Percentiles rank a stretch among this genome's conserved stretches.
Evolutionary conservation across 495 filamentous ascomycete species (phyloP).

Genomic region (Penicillium lagena): DNA sequence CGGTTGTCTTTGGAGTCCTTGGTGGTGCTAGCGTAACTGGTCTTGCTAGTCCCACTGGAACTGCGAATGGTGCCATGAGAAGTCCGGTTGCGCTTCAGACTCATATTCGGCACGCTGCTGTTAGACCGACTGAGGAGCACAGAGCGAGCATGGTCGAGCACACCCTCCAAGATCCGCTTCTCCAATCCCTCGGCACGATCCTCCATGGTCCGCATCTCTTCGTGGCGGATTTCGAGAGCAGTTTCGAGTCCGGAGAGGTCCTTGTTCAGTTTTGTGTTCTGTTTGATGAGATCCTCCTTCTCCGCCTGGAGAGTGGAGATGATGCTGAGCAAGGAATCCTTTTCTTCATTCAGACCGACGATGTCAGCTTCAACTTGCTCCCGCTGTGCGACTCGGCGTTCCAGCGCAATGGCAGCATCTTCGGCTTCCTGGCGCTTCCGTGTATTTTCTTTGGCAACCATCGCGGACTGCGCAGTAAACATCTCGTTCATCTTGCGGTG

Average conservation of each 20-base stretch:
- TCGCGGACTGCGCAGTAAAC: conserved; percentile 69
- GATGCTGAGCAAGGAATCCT: conserved; percentile 52
- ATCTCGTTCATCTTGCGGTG: conserved; percentile 82
- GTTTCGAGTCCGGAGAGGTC: conserved; percentile 87
- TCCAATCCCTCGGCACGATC: conserved; percentile 79
- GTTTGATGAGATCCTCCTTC: conserved; percentile 62
- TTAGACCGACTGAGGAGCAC: conserved; percentile 60
- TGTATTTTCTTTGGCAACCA: conserved; percentile 73
- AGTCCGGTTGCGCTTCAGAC: conserved; percentile 65
- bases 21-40: conserved; percentile 32
- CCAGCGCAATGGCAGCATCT: conserved; percentile 73
- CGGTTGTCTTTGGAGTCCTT: conserved; percentile 33
- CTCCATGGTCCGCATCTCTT: conserved; percentile 88
- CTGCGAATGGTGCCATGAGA: conserved; percentile 32
- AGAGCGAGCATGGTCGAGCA: conserved; percentile 88
- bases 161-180: conserved; percentile 85
- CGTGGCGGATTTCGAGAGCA: conserved; percentile 76
- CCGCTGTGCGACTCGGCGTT: conserved; percentile 70
- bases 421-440: conserved; percentile 74
- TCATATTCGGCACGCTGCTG: conserved; percentile 46
- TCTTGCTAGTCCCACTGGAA: conserved; percentile 31
- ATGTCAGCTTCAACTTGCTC: conserved; percentile 72
- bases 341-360: conserved; percentile 56
- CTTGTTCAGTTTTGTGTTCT: conserved; percentile 70
- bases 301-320: conserved; percentile 55